phyloP scores from a whole-genome alignment of 495 filamentous ascomycete species.

The Chlorociboria aeruginascens region DNA sequence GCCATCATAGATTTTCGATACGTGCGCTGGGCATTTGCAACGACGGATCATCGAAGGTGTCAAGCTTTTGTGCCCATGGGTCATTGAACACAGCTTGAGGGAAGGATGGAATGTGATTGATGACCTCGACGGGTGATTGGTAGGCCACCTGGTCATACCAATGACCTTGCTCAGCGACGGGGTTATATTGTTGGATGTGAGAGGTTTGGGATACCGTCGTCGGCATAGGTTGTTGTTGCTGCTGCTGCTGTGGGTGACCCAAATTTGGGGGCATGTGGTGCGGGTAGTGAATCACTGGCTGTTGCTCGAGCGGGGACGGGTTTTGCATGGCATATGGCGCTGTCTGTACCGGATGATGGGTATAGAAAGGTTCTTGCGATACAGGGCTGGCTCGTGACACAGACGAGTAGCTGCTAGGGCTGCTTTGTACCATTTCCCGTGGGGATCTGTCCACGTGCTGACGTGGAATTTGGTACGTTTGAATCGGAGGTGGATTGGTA shows the following conservation, averaged over 20 bases:
- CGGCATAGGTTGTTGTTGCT: conserved; percentile 18
- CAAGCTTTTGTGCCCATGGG: conserved; percentile 31
- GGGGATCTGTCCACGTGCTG: conserved; percentile 28
- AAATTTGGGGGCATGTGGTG: conserved; percentile 17
- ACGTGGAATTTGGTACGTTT: conserved; percentile 31
- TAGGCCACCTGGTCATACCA: conserved; percentile 33
- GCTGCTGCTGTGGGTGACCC: neutral
- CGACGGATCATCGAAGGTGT: conserved; percentile 29
- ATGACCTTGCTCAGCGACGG: conserved; percentile 20
- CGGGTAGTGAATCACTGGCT: conserved; percentile 12
- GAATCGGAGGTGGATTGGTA: conserved; percentile 28
- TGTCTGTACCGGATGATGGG: conserved; percentile 29
- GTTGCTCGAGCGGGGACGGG: conserved; percentile 26
- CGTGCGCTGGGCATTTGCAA: conserved; percentile 36
- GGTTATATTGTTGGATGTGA: conserved; percentile 21
- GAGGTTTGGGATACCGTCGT: conserved; percentile 10
- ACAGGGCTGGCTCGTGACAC: conserved; percentile 30
- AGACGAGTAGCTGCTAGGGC: conserved; percentile 40
- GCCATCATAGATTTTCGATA: conserved; percentile 30
- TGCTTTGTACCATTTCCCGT: conserved; percentile 28
- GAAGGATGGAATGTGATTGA: conserved; percentile 26
- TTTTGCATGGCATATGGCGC: conserved; percentile 28
- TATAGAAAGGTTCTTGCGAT: conserved; percentile 33
- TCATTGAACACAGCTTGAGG: conserved; percentile 25
- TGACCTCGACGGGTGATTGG: conserved; percentile 31